A percentile compares a stretch with the other conserved stretches of the same genome.
Evolutionary conservation across 2,329 filamentous ascomycete genomes (phyloP).

Genomic region (Diaporthe longicolla): DNA sequence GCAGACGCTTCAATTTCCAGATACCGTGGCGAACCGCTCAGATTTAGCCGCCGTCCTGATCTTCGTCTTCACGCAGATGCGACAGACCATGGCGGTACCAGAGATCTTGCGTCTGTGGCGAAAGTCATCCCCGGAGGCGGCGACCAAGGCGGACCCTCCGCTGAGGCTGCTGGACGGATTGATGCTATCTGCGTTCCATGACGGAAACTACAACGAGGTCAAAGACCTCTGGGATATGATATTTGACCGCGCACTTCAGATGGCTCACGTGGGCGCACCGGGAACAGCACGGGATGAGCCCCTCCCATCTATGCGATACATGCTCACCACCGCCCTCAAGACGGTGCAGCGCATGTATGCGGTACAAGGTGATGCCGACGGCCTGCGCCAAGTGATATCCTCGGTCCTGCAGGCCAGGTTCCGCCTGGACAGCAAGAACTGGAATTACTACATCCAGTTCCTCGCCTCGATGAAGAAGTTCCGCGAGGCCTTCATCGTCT

Average conservation of each 20-base stretch:
- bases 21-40: slow-evolving; percentile 50
- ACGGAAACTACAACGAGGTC: slow-evolving; percentile 72
- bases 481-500: slow-evolving; percentile 78
- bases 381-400: slow-evolving; percentile 65
- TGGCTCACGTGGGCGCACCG: slow-evolving; percentile 54
- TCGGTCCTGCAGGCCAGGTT: slow-evolving; percentile 78
- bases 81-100: slow-evolving; percentile 54
- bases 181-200: slow-evolving; percentile 75
- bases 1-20: slow-evolving; percentile 44
- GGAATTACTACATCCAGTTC: slow-evolving; percentile 82
- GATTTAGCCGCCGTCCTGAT: slow-evolving; percentile 58
- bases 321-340: slow-evolving; percentile 64
- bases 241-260: slow-evolving; percentile 64
- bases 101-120: slow-evolving; percentile 64
- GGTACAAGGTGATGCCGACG: slow-evolving; percentile 57
- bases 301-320: slow-evolving; percentile 66
- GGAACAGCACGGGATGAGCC: slow-evolving; percentile 50
- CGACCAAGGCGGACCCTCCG: slow-evolving; percentile 55
- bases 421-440: slow-evolving; percentile 80
- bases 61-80: slow-evolving; percentile 58
- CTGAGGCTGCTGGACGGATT: slow-evolving; percentile 73
- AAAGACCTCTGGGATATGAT: slow-evolving; percentile 76
- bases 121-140: slow-evolving; percentile 59
- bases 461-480: slow-evolving; percentile 73
- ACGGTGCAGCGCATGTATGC: slow-evolving; percentile 64